phyloP scores from a whole-genome alignment of 768 basidiomycete genomes.

The Mrakia hoshinonis region DNA sequence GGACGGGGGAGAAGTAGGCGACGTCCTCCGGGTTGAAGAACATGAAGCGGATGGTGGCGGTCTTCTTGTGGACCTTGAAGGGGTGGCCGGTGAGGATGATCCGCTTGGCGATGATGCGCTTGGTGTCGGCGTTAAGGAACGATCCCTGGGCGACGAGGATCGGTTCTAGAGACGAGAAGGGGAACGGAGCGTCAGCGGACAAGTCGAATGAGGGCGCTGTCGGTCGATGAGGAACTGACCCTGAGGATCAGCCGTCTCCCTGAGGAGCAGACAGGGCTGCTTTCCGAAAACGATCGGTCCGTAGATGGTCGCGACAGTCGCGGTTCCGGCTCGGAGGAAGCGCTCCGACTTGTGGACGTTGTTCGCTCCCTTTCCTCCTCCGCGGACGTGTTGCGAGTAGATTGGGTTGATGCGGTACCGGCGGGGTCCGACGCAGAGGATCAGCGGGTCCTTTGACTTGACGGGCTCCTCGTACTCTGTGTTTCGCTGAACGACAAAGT shows the following conservation, averaged over 20 bases:
- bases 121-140: slow-evolving; percentile 81
- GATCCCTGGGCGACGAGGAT: slow-evolving; percentile 81
- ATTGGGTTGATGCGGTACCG: slow-evolving; percentile 74
- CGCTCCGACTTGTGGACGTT: slow-evolving; percentile 96
- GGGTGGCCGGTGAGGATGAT: slow-evolving; percentile 91
- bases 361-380: slow-evolving; percentile 83
- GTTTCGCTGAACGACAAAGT: slow-evolving; percentile 87
- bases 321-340: slow-evolving; percentile 69
- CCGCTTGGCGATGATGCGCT: slow-evolving; percentile 84
- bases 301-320: slow-evolving; percentile 73
- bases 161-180: slow-evolving; percentile 33
- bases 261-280: slow-evolving; percentile 66
- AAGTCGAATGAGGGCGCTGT: background rate
- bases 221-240: slow-evolving; percentile 45
- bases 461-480: slow-evolving; percentile 86
- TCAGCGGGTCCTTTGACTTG: slow-evolving; percentile 84
- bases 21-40: slow-evolving; percentile 93
- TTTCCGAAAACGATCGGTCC: slow-evolving; percentile 83
- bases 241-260: slow-evolving; percentile 59
- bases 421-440: slow-evolving; percentile 81
- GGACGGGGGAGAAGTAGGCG: slow-evolving; percentile 84
- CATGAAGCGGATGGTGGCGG: slow-evolving; percentile 95
- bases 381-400: slow-evolving; percentile 80
- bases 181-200: slow-evolving; percentile 28
- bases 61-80: slow-evolving; percentile 93